A percentile compares a stretch with the other conserved stretches of the same genome.
Conservation (phyloP, 805 yeast species). For the Cyberlindnera euphorbiae region DNA sequence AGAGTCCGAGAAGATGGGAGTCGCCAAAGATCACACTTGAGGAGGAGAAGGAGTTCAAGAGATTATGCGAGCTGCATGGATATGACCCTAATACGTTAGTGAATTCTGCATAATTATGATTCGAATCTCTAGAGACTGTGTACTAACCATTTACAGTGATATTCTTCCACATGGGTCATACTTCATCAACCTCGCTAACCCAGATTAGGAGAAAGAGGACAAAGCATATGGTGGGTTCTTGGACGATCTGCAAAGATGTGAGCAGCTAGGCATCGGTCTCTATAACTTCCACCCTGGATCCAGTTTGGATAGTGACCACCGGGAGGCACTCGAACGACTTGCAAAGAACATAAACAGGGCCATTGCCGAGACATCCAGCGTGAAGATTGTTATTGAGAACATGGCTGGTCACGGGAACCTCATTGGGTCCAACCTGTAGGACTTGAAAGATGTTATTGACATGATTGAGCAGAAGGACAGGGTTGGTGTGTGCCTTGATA, state of each 20-base stretch:
- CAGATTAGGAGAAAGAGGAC: constrained; percentile 71
- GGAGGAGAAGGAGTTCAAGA: constrained; percentile 63
- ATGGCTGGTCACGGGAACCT: constrained; percentile 97
- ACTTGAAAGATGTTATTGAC: constrained; percentile 68
- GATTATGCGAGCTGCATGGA: constrained; percentile 54
- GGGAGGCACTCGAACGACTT: constrained; percentile 56
- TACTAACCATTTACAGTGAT: constrained; percentile 35
- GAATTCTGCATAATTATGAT: background rate
- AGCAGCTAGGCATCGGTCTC: constrained; percentile 72
- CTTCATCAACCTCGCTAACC: constrained; percentile 88
- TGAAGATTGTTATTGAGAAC: constrained; percentile 86
- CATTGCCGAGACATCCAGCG: constrained; percentile 65
- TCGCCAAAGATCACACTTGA: constrained; percentile 69
- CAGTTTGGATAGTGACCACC: constrained; percentile 65
- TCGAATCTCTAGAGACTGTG: background rate
- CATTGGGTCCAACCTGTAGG: constrained; percentile 78
- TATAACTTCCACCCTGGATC: constrained; percentile 96
- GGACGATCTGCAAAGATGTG: constrained; percentile 88
- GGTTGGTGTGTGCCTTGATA: constrained; percentile 95
- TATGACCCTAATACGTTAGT: constrained; percentile 58
- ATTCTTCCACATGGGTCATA: constrained; percentile 93
- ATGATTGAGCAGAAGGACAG: constrained; percentile 74
- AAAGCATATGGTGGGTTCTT: constrained; percentile 74
- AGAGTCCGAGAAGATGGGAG: constrained; percentile 88
- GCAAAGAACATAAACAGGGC: constrained; percentile 82